Base-by-base conservation (phyloP, 768 basidiomycete genomes). In the Phylloporus sp. region DNA sequence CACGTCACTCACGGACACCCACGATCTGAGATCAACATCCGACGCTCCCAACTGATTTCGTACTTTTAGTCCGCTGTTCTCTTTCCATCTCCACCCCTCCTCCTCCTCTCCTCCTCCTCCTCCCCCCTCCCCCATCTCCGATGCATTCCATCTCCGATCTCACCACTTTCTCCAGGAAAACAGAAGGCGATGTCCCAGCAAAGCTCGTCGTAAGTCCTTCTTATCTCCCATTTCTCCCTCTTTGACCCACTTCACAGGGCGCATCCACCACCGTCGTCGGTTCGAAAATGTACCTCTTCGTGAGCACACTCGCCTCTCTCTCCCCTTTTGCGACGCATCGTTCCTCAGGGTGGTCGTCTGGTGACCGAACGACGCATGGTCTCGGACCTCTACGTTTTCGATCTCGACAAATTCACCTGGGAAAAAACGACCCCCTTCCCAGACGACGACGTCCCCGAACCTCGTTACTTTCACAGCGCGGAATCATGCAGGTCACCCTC, bases 391-490 rank as follows among this genome's bases (percentile, higher is more conserved):
- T 97, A 92, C 69, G 73, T 81, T 31, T 91, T 98, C 64, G 86
- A 97, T 70, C 72, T 97, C 54, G 73, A 82, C 44, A 82, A 84
- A 3, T 84, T 87, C 59, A 68, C 72, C 10, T 99, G 96, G 96
- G 78, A 84, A 56, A 81, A 74, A 60, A 61, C 93, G 9, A 66
- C 69, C 2, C 72, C 79, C 15, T 72, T 71, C 43, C 70, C 75
- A 2, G 85, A 84, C 46, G 86, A 88, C 56, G 76, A 82, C 39
- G 70, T 83, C 9, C 93, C 95, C 0, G 75, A 79, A 38, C 79
- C 92, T 21, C 81, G 96, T 33, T 99, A 99, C 65, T 99, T 99
- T 62, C 96, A 99, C 68, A 90, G 86, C 51, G 80, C 90, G 11
- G 92, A 96, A 68, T 69, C 82, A 46, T 95, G 88, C 84, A 63